Percentiles rank a stretch among this genome's conserved stretches.
phyloP scores from a whole-genome alignment of 164 flowering plant species.

The Buxus sempervirens region DNA sequence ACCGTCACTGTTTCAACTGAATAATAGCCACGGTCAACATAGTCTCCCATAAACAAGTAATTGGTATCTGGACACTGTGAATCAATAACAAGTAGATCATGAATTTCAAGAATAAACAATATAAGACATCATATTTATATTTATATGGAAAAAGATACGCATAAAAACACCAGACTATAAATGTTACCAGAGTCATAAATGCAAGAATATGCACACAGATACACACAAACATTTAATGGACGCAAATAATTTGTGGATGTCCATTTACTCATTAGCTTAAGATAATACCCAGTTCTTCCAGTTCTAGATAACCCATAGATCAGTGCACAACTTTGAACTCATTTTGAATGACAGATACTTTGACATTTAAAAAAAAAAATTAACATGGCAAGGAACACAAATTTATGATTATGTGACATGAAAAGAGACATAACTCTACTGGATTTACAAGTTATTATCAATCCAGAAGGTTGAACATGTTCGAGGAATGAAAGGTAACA shows the following conservation, averaged over 20 bases:
- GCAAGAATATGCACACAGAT: too few relatives aligned
- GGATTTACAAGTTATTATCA: not conserved
- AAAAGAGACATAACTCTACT: too few relatives aligned
- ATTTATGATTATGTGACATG: too few relatives aligned
- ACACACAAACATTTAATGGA: too few relatives aligned
- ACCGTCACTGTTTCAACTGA: conserved; percentile 96
- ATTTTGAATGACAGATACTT: not conserved
- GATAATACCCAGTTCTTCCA: too few relatives aligned
- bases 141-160: not conserved
- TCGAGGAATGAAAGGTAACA: not conserved
- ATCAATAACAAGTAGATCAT: conserved; percentile 9
- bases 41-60: conserved; percentile 97
- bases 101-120: conserved; percentile 8
- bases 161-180: not conserved
- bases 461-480: not conserved
- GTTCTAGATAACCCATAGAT: too few relatives aligned
- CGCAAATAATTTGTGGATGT: too few relatives aligned
- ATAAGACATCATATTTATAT: not conserved
- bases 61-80: conserved; percentile 94
- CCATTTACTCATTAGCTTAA: too few relatives aligned
- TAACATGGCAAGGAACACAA: not conserved
- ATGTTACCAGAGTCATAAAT: not conserved
- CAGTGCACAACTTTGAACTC: not conserved
- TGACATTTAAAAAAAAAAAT: not conserved
- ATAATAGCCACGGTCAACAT: conserved; percentile 95